A percentile compares a stretch with the other conserved stretches of the same genome.
phyloP scores from a whole-genome alignment of 306 rosid species.

The Albizia julibrissin region DNA sequence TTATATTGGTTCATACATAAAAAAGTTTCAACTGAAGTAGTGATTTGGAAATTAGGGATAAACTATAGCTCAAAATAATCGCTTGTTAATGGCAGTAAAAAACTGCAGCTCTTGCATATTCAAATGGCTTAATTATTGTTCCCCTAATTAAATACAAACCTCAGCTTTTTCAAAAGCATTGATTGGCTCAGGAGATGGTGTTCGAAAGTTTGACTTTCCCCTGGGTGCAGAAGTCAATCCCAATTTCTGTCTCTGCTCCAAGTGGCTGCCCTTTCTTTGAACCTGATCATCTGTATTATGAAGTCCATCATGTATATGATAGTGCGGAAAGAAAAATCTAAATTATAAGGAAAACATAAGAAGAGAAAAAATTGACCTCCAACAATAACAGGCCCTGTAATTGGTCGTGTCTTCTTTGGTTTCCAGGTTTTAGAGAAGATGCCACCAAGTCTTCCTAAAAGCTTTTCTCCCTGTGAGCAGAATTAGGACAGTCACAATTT shows the following conservation, averaged over 20 bases:
- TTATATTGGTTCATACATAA: background rate
- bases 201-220: slow-evolving; percentile 49
- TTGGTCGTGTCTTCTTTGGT: slow-evolving; percentile 78
- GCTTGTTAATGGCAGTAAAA: background rate
- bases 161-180: slow-evolving; percentile 76
- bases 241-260: slow-evolving; percentile 83
- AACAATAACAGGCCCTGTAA: slow-evolving; percentile 67
- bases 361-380: slow-evolving; percentile 47
- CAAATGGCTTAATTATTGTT: slow-evolving; percentile 8
- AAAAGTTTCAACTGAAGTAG: too few species aligned
- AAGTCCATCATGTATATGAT: slow-evolving; percentile 21
- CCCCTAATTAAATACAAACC: slow-evolving; percentile 51
- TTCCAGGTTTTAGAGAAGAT: slow-evolving; percentile 97
- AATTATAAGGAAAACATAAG: background rate
- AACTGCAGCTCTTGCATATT: slow-evolving; percentile 16
- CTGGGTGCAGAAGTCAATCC: slow-evolving; percentile 65
- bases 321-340: slow-evolving; percentile 3
- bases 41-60: slow-evolving; percentile 4
- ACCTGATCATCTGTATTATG: slow-evolving; percentile 55
- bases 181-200: slow-evolving; percentile 54
- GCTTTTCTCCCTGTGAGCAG: slow-evolving; percentile 84
- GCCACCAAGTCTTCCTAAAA: slow-evolving; percentile 94
- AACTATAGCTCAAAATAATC: background rate
- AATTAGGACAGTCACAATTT: slow-evolving; percentile 28
- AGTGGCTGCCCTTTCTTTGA: slow-evolving; percentile 51